phyloP scores from a whole-genome alignment of 768 basidiomycete species.

The Trametes elegans region DNA sequence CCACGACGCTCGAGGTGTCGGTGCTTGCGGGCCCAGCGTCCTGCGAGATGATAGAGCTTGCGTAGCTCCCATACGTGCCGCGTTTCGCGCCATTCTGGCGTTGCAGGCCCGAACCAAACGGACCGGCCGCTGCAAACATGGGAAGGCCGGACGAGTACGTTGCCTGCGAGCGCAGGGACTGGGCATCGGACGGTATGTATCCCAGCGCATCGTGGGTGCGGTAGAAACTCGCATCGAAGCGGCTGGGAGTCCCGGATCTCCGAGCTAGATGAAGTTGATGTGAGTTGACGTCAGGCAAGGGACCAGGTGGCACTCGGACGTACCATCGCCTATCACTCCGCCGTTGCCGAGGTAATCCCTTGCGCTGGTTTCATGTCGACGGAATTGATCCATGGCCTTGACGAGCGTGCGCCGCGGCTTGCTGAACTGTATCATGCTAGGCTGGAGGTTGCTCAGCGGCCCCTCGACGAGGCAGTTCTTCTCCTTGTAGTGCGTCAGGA shows the following conservation, averaged over 20 bases:
- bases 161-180: constrained; percentile 95
- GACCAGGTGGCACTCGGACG: constrained; percentile 26
- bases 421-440: constrained; percentile 99
- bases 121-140: constrained; percentile 68
- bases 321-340: constrained; percentile 51
- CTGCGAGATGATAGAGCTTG: constrained; percentile 91
- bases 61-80: constrained; percentile 75
- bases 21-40: constrained; percentile 68
- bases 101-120: constrained; percentile 66
- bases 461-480: constrained; percentile 92
- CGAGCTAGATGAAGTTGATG: constrained; percentile 39
- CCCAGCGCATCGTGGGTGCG: constrained; percentile 91
- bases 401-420: constrained; percentile 88
- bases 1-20: constrained; percentile 62
- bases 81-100: constrained; percentile 69
- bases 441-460: constrained; percentile 91
- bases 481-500: constrained; percentile 98
- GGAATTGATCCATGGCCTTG: constrained; percentile 92
- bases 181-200: constrained; percentile 93
- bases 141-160: constrained; percentile 92
- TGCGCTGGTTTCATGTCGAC: constrained; percentile 89
- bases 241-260: constrained; percentile 87
- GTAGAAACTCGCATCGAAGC: constrained; percentile 95
- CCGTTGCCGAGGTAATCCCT: constrained; percentile 62
- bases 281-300: constrained; percentile 15